phyloP scores from a whole-genome alignment of 176 grass and related monocot species.

The Avena sativa region DNA sequence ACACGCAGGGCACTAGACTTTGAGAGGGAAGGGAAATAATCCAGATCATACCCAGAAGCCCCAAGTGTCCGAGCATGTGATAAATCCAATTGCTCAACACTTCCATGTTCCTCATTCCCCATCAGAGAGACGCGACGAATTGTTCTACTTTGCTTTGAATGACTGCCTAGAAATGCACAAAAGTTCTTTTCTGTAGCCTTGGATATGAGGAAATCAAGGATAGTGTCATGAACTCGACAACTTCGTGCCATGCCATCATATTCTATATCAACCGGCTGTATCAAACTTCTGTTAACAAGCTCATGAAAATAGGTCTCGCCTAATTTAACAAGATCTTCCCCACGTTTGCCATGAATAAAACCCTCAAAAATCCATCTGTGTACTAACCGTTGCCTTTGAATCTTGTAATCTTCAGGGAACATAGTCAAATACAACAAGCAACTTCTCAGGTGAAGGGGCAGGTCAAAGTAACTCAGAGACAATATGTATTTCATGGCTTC shows the following conservation, averaged over 20 bases:
- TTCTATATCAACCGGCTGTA: background rate
- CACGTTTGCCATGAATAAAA: background rate
- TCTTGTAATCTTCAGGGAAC: background rate
- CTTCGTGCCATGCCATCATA: background rate
- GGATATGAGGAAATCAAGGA: background rate
- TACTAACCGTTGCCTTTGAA: background rate
- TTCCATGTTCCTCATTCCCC: background rate
- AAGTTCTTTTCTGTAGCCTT: too few relatives aligned
- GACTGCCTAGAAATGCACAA: too few relatives aligned
- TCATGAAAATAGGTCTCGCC: constrained; percentile 4
- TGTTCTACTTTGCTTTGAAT: too few relatives aligned
- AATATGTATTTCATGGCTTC: background rate
- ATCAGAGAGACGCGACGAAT: background rate
- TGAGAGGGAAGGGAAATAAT: background rate
- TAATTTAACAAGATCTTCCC: background rate
- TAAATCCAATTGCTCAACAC: background rate
- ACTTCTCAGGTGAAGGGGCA: background rate
- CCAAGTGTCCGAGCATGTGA: background rate
- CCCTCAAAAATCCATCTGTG: constrained; percentile 21
- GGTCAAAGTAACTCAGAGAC: background rate
- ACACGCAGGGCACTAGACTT: background rate
- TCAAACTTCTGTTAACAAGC: constrained; percentile 3
- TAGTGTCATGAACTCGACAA: background rate
- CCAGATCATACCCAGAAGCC: background rate
- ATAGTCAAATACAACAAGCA: background rate